Evolutionary conservation across 768 basidiomycete genomes (phyloP).

Genomic region (Exsudoporus frostii): DNA sequence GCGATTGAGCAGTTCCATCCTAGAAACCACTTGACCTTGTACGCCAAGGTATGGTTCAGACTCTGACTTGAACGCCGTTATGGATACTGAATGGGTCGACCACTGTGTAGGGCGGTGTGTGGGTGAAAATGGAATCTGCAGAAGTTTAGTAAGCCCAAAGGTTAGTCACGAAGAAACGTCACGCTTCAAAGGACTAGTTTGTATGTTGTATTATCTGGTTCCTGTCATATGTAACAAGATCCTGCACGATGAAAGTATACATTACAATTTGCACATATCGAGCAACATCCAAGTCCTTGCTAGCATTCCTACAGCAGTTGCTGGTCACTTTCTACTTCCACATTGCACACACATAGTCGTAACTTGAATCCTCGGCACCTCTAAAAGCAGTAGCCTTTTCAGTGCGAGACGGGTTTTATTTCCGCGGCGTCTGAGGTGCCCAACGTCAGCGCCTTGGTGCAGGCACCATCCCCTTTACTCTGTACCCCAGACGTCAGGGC

Average conservation of each 20-base stretch:
- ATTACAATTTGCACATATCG: not conserved
- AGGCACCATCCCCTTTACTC: not conserved
- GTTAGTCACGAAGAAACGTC: not conserved
- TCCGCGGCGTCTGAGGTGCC: not conserved
- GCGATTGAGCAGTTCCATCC: constrained; percentile 26
- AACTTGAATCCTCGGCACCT: not conserved
- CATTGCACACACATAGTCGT: not conserved
- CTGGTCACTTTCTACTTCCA: not conserved
- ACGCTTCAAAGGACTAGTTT: not conserved
- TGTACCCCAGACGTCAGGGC: not conserved
- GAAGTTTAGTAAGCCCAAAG: not conserved
- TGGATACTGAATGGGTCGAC: not conserved
- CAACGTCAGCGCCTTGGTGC: not conserved
- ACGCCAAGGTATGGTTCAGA: constrained; percentile 34
- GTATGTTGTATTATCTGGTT: not conserved
- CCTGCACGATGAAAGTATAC: not conserved
- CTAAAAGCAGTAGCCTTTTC: too few species aligned
- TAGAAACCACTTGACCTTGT: constrained; percentile 31
- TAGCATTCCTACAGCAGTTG: not conserved
- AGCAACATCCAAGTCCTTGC: not conserved
- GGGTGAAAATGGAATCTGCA: too few species aligned
- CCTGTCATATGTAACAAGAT: not conserved
- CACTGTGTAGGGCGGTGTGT: not conserved
- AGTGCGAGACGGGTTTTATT: not conserved
- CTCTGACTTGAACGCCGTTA: not conserved